Percentiles rank a stretch among this genome's conserved stretches.
These are phyloP conservation scores for Verticillium alfalfae DNA, from an alignment of 2,329 filamentous ascomycete genomes.

Conservation along the genomic window DNA sequence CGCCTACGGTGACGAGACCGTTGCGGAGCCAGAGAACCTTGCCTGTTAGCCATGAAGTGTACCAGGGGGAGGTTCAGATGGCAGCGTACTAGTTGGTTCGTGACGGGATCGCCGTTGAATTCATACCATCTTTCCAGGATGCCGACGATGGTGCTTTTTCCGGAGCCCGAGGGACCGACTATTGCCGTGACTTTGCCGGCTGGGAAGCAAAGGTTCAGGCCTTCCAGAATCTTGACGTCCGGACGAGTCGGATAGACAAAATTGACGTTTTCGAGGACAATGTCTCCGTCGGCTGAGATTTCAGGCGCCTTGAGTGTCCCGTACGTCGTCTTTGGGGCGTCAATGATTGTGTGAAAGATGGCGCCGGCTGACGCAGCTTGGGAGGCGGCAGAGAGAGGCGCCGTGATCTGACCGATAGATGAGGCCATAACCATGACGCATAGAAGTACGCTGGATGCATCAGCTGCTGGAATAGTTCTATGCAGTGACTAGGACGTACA, in stretches of 20 bases:
- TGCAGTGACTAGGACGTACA: constrained; percentile 5
- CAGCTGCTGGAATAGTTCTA: constrained; percentile 15
- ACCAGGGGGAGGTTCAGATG: not conserved
- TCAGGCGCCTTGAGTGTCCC: constrained; percentile 16
- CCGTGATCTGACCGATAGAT: constrained; percentile 28
- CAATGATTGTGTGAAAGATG: constrained; percentile 21
- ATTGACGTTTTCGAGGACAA: constrained; percentile 13
- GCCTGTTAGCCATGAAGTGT: not conserved
- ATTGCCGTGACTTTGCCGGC: constrained; percentile 24
- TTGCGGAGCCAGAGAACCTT: not conserved
- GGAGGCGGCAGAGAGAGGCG: constrained; percentile 28
- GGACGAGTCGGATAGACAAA: constrained; percentile 22
- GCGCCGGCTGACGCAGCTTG: constrained; percentile 21
- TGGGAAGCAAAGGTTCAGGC: constrained; percentile 16
- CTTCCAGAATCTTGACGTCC: constrained; percentile 24
- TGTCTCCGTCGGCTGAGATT: constrained; percentile 5
- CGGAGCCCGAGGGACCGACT: constrained; percentile 37
- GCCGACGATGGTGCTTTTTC: constrained; percentile 37
- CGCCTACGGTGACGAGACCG: constrained; percentile 10
- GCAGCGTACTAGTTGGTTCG: not conserved
- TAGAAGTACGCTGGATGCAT: constrained; percentile 23
- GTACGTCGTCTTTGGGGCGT: constrained; percentile 13
- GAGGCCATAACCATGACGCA: constrained; percentile 30
- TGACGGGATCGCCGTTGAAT: constrained; percentile 1
- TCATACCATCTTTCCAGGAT: constrained; percentile 35